These are phyloP conservation scores for Blepharisma stoltei DNA, from an alignment of 73 alveolate species.

Conservation along the genomic window DNA sequence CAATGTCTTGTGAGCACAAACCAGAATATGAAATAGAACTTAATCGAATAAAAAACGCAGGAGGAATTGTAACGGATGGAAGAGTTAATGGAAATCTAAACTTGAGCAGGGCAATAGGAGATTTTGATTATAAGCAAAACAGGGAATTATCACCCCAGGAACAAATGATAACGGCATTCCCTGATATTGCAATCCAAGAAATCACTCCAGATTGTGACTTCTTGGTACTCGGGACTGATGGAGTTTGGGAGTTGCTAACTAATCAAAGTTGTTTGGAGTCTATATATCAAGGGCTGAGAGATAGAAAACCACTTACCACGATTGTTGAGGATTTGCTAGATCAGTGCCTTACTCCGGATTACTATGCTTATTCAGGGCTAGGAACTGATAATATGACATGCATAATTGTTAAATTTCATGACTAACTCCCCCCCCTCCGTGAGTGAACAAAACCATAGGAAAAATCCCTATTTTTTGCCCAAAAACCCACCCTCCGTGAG, in stretches of 20 bases:
- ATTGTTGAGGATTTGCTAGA: slow-evolving; percentile 54
- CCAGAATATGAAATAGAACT: slow-evolving; percentile 42
- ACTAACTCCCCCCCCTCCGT: too few species aligned
- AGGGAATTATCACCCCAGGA: slow-evolving; percentile 35
- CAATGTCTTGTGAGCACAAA: slow-evolving; percentile 39
- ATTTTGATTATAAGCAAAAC: slow-evolving; percentile 42
- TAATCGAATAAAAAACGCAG: slow-evolving; percentile 45
- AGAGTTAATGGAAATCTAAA: slow-evolving; percentile 51
- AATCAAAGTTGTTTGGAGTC: slow-evolving; percentile 56
- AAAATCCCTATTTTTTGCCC: too few species aligned
- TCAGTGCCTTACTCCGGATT: slow-evolving; percentile 47
- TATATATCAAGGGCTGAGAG: slow-evolving; percentile 36
- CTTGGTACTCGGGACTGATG: slow-evolving; percentile 74
- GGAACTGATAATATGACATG: slow-evolving; percentile 81
- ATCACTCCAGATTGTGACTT: slow-evolving; percentile 53
- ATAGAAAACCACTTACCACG: slow-evolving; percentile 25
- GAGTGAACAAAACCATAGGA: too few species aligned
- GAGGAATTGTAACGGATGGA: slow-evolving; percentile 52
- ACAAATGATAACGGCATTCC: slow-evolving; percentile 44
- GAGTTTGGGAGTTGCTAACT: slow-evolving; percentile 73
- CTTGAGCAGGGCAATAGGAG: slow-evolving; percentile 55
- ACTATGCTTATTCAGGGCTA: slow-evolving; percentile 39
- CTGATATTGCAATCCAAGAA: slow-evolving; percentile 33
- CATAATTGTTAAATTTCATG: slow-evolving; percentile 43
- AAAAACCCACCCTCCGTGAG: too few species aligned